Base-by-base conservation (phyloP, 2,329 filamentous ascomycete species). In the Septoria petroselini region DNA sequence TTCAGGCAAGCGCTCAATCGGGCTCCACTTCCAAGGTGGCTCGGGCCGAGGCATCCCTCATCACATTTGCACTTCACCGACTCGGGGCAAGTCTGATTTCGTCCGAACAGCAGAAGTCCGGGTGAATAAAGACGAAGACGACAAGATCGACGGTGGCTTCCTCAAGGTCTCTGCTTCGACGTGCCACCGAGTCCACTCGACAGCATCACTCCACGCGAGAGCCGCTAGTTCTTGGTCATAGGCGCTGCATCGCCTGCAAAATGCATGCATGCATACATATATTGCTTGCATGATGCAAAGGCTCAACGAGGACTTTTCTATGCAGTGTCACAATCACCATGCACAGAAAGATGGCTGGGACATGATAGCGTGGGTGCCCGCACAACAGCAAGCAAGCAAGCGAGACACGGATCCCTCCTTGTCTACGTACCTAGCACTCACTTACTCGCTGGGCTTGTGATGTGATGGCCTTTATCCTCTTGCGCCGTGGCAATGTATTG, bases 281-380 rank as follows among this genome's bases (percentile, higher is more conserved):
- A 46, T 41, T 18, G 12, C 31, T 27, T 34, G 35, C 50, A 37
- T 38, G 39, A 48, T 39, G 17, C 25, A 21, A 21, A 43, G 18
- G 19, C 27, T 41, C 42, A 23, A 41, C 30, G 27, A n/a, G n/a
- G n/a, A n/a, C n/a, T n/a, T n/a, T n/a, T n/a, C n/a, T n/a, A n/a
- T 17, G 31, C 30, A 29, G 41, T 41, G n/a, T 14, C 14, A 37
- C 23, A 23, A 19, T 41, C 29, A 41, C 31, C 35, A 33, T 35
- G 31, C 44, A 31, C 31, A 43, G 12, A 42, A 53, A 49, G 50
- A 40, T 45, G 50, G 45, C 50, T 53, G 50, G 50, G n/a, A n/a
- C n/a, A 34, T 34, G 31, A n/a, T 27, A 41, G 21, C 37, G 38
- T 31, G 35, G 43, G 19, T 27, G 34, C 18, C n/a, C n/a, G n/a